Base-by-base conservation (phyloP, 192 early-diverging fungal genomes). In the Umbelopsis isabellina region DNA sequence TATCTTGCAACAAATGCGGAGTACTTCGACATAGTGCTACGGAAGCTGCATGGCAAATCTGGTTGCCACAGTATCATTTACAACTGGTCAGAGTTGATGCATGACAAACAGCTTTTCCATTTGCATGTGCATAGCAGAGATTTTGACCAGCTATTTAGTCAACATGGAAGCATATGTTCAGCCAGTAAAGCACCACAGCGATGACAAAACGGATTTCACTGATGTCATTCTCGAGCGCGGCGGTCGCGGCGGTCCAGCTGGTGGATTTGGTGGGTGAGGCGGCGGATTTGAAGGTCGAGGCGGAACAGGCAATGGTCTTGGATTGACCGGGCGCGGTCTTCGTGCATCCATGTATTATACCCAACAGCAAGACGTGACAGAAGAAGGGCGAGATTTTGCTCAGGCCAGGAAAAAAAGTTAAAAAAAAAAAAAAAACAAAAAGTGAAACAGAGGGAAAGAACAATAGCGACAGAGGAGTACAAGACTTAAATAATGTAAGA, bases 241-340 rank as follows among this genome's bases (percentile, higher is more conserved):
- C 37, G 37, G 37, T 41, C 37, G 37, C 10, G 37, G 37, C 10
- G 37, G 37, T 41, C 37, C 55, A 35, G 27, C 33, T 16, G 55
- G 55, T 61, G 55, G 55, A 35, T 30, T 61, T 13, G 55, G 55
- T 33, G 55, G 55, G 6, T 35, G 55, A 61, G 55, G 21, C n/a
- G 12, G 55, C 9, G 30, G 51, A 25, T 52, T 52, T 16, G 27
- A 16, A 7, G 55, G 25, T 35, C 37, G 55, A 35, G 52, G 52
- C 15, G 52, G 52, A 7, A 55, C 52, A 15, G 20, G 52, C 21
- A 30, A 30, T 61, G 55, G 55, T 18, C 21, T 33, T 12, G 55
- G 55, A 61, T 61, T 61, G 55, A 61, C 55, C 30, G 55, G 55
- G 13, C 55, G 55, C 16, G 55, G 55, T n/a, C 55, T 61, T 16